Base-by-base conservation (phyloP, 2,329 filamentous ascomycete species). In the Sarocladiaceae sp. region DNA sequence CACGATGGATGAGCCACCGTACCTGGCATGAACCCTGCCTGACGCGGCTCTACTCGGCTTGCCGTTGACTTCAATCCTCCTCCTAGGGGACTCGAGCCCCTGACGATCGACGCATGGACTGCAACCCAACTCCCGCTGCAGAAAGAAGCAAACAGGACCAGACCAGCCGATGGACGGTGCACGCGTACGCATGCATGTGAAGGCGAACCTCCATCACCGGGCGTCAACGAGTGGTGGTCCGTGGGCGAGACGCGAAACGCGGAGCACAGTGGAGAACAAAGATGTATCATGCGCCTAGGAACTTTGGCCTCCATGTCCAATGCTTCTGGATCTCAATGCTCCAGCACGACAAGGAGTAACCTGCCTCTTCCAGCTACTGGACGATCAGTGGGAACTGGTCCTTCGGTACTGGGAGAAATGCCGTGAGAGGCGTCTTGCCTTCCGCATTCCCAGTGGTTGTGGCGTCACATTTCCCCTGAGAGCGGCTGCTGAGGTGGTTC, bases 171-270 rank as follows among this genome's bases (percentile, higher is more conserved):
- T 4, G 17, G 37, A 8, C n/a, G 20, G 5, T 22, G 37, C 37
- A 23, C 7, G 15, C 18, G 17, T 22, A 10, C 12, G 17, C 35
- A 37, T 11, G n/a, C 35, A 17, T 37, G 35, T 10, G 23, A 22
- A 40, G 37, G 37, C 8, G 17, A 23, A 40, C 7, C n/a, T n/a
- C n/a, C n/a, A n/a, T n/a, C n/a, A n/a, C n/a, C n/a, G n/a, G n/a
- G n/a, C n/a, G n/a, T n/a, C 23, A 28, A 29, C 18, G 40, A 29
- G 44, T 48, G 7, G 44, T 48, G 44, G 44, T 33, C 44, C 15
- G 44, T 48, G 44, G 26, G 44, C 44, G 44, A 48, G 44, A 33
- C 44, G 44, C 44, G 44, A 48, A 48, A 48, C 44, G 18, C 28
- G 17, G 11, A 48, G 11, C 3, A 44, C 33, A n/a, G 44, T 48